A percentile compares a stretch with the other conserved stretches of the same genome.
Conservation (phyloP, 176 grass and related monocot genomes). For the Oryza nivara region DNA sequence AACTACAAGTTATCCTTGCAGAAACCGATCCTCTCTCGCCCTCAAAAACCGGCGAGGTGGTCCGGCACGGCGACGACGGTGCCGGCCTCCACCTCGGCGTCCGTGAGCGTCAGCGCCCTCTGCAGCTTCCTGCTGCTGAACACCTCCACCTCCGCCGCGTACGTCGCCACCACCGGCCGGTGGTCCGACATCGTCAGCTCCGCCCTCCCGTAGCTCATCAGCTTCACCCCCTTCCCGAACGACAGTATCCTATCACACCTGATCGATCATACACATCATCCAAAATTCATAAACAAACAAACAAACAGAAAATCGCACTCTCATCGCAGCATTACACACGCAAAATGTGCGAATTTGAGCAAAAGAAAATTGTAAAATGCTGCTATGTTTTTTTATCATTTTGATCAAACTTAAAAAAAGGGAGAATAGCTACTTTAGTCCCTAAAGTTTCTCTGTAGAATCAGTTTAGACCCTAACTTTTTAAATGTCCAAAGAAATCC, state of each 20-base stretch:
- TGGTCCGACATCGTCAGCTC: conserved; percentile 84
- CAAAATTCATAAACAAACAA: not conserved
- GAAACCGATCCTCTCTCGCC: no score
- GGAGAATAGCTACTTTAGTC: no score
- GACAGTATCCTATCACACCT: conserved; percentile 81
- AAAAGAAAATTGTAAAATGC: no score
- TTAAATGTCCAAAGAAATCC: no score
- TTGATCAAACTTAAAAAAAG: no score
- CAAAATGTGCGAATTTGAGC: no score
- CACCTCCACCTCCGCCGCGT: conserved; percentile 82
- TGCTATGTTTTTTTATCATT: no score
- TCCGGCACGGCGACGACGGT: conserved; percentile 60
- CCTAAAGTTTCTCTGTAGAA: no score
- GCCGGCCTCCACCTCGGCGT: conserved; percentile 78
- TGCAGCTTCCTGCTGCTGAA: conserved; percentile 86
- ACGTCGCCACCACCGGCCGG: conserved; percentile 73
- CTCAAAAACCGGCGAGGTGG: conserved; percentile 59
- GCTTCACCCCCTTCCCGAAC: conserved; percentile 64
- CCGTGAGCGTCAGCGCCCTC: conserved; percentile 76
- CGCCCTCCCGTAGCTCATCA: conserved; percentile 57
- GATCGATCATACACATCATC: not conserved
- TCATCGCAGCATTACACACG: no score
- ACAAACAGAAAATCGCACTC: not conserved
- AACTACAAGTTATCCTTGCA: not conserved
- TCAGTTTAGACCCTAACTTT: no score